Evolutionary conservation across 2,329 filamentous ascomycete species (phyloP).

Genomic region (Botryotinia calthae): DNA sequence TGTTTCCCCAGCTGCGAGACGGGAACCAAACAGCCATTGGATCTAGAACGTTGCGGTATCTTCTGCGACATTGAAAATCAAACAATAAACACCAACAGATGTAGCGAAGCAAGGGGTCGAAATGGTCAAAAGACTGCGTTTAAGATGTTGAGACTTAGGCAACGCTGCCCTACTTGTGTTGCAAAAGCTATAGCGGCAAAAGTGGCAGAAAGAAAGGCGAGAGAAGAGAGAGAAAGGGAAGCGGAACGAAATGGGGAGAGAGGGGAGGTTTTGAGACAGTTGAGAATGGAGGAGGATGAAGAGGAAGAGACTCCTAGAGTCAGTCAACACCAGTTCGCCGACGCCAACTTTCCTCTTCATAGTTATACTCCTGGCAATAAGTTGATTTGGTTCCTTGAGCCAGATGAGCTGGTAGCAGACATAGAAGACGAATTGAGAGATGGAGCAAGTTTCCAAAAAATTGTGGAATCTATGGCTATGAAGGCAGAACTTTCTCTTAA

Average conservation of each 20-base stretch:
- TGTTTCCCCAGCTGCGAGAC: background rate
- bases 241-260: background rate
- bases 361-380: constrained; percentile 36
- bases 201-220: background rate
- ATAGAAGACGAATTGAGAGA: constrained; percentile 31
- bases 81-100: background rate
- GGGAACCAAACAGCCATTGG: background rate
- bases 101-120: background rate
- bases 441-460: background rate
- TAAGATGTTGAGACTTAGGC: background rate
- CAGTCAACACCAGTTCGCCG: background rate
- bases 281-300: constrained; percentile 3
- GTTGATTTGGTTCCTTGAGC: constrained; percentile 41
- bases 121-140: background rate
- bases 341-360: background rate
- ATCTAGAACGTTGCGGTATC: background rate
- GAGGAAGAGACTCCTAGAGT: background rate
- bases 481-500: background rate
- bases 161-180: background rate
- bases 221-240: background rate
- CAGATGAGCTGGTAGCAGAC: constrained; percentile 34
- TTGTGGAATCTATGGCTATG: background rate
- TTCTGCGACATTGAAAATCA: background rate
- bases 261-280: background rate
- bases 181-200: background rate